Evolutionary conservation across 1,284 basidiomycete genomes (phyloP).

Genomic region (Sutorius eximius): DNA sequence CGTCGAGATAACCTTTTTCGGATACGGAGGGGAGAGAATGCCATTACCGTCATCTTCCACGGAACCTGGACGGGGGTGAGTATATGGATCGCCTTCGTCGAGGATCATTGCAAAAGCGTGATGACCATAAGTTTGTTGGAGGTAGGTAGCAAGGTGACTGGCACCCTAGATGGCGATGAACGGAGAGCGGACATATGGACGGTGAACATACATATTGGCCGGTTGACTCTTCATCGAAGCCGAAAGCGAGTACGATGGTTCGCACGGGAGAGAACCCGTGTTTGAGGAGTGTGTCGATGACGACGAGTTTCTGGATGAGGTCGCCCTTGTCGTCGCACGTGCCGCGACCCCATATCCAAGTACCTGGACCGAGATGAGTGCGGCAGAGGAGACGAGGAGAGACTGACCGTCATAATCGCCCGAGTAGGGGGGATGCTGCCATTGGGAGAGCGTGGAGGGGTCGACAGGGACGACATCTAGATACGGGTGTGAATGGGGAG

Average conservation of each 20-base stretch:
- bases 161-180: slow-evolving; percentile 48
- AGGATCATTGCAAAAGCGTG: slow-evolving; percentile 63
- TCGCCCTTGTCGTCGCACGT: slow-evolving; percentile 43
- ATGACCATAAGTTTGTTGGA: slow-evolving; percentile 56
- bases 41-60: neutral
- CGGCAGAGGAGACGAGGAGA: neutral
- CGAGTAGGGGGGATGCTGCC: slow-evolving; percentile 64
- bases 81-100: slow-evolving; percentile 45
- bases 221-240: slow-evolving; percentile 73
- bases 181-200: neutral
- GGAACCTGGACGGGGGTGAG: neutral
- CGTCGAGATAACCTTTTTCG: slow-evolving; percentile 69
- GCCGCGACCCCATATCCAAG: slow-evolving; percentile 46
- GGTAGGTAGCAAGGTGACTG: slow-evolving; percentile 43
- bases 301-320: slow-evolving; percentile 41
- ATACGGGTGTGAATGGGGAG: neutral
- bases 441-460: slow-evolving; percentile 50
- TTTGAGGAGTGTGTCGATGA: slow-evolving; percentile 58
- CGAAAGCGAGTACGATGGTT: slow-evolving; percentile 66
- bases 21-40: slow-evolving; percentile 53
- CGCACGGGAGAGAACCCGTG: slow-evolving; percentile 55
- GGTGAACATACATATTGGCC: slow-evolving; percentile 44
- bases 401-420: slow-evolving; percentile 59
- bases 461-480: slow-evolving; percentile 71
- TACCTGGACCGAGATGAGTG: slow-evolving; percentile 6